A percentile compares a stretch with the other conserved stretches of the same genome.
Evolutionary conservation across 2,329 filamentous ascomycete species (phyloP).

Genomic region (Arachnomyces sp.): DNA sequence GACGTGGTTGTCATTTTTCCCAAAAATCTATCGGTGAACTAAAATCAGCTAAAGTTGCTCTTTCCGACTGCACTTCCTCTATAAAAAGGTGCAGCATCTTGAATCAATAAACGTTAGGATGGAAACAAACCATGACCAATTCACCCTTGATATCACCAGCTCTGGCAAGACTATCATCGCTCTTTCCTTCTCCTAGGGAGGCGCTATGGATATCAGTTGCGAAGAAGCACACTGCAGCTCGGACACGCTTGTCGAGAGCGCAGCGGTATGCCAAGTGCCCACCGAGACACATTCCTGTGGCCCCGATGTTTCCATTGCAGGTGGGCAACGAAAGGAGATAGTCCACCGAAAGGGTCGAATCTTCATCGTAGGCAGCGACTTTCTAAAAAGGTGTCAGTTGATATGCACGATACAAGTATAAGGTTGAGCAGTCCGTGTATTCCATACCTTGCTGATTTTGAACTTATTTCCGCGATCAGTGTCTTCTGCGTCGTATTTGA

Average conservation of each 20-base stretch:
- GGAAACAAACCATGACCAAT: conserved; percentile 56
- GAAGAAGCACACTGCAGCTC: conserved; percentile 78
- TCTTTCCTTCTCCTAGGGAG: conserved; percentile 62
- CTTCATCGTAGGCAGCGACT: conserved; percentile 77
- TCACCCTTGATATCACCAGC: conserved; percentile 67
- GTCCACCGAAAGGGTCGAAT: conserved; percentile 61
- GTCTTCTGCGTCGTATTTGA: conserved; percentile 79
- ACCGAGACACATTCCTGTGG: conserved; percentile 87
- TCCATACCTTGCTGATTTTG: conserved; percentile 67
- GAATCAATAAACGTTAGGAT: background rate
- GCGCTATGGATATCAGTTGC: conserved; percentile 81
- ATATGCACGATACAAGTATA: background rate
- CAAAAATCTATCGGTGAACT: conserved; percentile 73
- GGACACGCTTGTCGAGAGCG: conserved; percentile 68
- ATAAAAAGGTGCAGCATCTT: conserved; percentile 2
- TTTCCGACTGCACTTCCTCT: no score
- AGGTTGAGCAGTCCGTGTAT: background rate
- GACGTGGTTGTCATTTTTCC: conserved; percentile 84
- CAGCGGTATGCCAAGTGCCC: conserved; percentile 74
- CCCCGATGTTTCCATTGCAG: conserved; percentile 72
- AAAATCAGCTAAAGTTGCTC: conserved; percentile 1
- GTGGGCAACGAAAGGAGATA: conserved; percentile 63
- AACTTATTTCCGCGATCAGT: conserved; percentile 81
- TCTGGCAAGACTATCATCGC: conserved; percentile 54
- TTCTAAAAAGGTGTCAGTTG: conserved; percentile 43